Conservation (phyloP, 495 filamentous ascomycete species). For the Parathielavia hyrcaniae region DNA sequence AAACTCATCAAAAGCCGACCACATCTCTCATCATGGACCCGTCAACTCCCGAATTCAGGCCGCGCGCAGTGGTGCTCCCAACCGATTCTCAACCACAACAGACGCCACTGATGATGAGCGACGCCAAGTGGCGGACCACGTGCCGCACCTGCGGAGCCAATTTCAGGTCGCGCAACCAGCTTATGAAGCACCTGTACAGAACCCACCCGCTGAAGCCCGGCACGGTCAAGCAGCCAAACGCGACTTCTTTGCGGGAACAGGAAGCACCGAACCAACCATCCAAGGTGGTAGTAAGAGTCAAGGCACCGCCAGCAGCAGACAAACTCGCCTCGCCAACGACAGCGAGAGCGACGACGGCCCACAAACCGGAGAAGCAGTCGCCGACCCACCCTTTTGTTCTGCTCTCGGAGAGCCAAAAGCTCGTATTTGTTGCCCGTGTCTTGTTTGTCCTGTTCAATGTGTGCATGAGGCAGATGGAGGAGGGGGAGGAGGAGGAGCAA, state of each 20-base stretch:
- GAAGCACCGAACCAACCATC: background rate
- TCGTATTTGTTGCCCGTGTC: background rate
- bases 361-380: background rate
- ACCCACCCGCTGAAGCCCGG: background rate
- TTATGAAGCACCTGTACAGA: conserved; percentile 8
- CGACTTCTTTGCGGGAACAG: background rate
- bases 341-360: background rate
- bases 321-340: no score
- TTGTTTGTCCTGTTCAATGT: background rate
- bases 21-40: background rate
- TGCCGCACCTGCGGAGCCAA: background rate
- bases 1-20: background rate
- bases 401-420: background rate
- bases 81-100: background rate
- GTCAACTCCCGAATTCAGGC: background rate
- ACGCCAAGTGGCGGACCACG: conserved; percentile 5
- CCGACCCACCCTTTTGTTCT: background rate
- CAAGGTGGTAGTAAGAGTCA: no score
- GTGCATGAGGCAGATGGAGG: background rate
- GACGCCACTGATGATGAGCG: background rate
- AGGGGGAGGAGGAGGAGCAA: background rate
- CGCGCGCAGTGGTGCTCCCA: background rate
- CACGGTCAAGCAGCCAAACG: background rate
- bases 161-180: conserved; percentile 9
- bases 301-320: no score